Conservation (phyloP, 345 rosid genomes). For the Erodium maritimum region DNA sequence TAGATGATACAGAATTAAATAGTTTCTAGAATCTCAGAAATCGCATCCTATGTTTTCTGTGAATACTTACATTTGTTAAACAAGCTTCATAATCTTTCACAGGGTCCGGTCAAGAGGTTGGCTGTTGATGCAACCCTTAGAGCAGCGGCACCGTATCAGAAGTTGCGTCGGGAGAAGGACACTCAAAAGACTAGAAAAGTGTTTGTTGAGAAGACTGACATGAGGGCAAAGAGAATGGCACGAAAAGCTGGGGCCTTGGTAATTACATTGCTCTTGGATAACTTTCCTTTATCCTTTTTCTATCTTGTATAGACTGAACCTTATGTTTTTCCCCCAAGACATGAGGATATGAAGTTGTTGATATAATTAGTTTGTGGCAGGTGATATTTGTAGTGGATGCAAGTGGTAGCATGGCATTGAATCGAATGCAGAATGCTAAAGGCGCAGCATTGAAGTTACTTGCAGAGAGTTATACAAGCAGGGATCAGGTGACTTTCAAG, state of each 20-base stretch:
- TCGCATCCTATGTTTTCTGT: not conserved
- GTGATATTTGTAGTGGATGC: conserved; percentile 95
- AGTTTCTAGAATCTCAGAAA: not conserved
- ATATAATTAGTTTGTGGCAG: conserved; percentile 25
- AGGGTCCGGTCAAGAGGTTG: conserved; percentile 92
- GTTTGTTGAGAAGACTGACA: conserved; percentile 88
- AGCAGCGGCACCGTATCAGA: conserved; percentile 97
- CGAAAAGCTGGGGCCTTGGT: conserved; percentile 99
- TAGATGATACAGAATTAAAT: not conserved
- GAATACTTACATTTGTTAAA: conserved; percentile 7
- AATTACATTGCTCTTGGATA: conserved; percentile 12
- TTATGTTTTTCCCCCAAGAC: not conserved
- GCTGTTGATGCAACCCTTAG: conserved; percentile 98
- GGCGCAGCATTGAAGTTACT: conserved; percentile 91
- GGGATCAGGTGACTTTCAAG: conserved; percentile 67
- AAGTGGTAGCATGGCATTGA: conserved; percentile 98
- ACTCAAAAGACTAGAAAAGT: conserved; percentile 60
- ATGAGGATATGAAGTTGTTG: not conserved
- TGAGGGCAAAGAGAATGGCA: conserved; percentile 98
- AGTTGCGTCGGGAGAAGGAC: conserved; percentile 76
- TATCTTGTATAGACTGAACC: not conserved
- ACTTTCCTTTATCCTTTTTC: not conserved
- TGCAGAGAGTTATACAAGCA: conserved; percentile 97
- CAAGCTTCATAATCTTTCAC: conserved; percentile 10
- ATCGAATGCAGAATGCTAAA: conserved; percentile 97